phyloP scores from a whole-genome alignment of 2,329 filamentous ascomycete species.

The Diplodia seriata region DNA sequence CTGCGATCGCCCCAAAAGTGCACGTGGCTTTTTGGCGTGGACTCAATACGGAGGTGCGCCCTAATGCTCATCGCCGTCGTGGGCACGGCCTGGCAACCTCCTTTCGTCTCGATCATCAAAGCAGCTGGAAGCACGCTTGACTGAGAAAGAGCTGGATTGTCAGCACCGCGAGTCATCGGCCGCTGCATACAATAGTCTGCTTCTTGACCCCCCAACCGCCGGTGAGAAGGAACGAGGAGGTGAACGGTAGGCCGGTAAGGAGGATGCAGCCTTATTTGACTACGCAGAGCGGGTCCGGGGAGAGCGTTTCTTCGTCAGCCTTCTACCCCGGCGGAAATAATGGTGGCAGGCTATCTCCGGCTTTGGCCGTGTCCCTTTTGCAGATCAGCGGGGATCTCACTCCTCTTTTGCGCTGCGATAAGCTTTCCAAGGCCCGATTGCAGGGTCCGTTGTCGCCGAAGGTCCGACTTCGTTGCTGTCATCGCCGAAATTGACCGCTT shows the following conservation, averaged over 20 bases:
- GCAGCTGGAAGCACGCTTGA: conserved; percentile 9
- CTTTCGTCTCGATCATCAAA: not conserved
- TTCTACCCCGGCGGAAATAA: conserved; percentile 15
- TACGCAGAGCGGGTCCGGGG: not conserved
- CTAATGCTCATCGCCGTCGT: conserved; percentile 1
- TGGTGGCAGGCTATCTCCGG: conserved; percentile 3
- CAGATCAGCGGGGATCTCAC: conserved; percentile 17
- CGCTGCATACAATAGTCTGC: not conserved
- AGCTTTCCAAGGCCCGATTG: conserved; percentile 18
- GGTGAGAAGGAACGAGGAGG: not conserved
- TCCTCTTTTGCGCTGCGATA: conserved; percentile 14
- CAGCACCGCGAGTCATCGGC: conserved; percentile 7
- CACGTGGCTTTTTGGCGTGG: not conserved
- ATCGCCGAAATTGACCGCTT: conserved; percentile 10
- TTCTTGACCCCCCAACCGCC: not conserved
- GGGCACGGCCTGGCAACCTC: not conserved
- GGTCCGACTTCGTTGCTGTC: not conserved
- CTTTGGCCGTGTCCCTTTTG: conserved; percentile 5
- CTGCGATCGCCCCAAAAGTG: not conserved
- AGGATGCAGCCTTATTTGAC: not conserved
- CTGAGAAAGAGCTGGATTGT: not conserved
- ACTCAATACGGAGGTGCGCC: conserved; percentile 3
- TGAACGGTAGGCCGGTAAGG: not conserved
- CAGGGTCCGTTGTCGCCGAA: not conserved
- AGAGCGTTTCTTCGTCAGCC: not conserved